These are phyloP conservation scores for Lentinus tigrinus DNA, from an alignment of 768 basidiomycete genomes.

Conservation along the genomic window DNA sequence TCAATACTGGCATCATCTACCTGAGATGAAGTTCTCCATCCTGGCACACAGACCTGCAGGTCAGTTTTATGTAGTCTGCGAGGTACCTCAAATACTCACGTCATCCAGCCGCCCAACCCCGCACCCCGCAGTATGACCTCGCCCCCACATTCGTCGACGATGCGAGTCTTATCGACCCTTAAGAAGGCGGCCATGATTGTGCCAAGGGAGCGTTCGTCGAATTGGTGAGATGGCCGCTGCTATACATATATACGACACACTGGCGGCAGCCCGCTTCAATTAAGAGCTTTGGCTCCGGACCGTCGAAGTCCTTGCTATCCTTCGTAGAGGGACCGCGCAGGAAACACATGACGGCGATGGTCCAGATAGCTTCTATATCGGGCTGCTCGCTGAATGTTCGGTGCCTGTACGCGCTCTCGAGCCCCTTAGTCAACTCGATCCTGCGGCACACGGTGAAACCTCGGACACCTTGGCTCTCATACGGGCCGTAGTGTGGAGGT, in stretches of 20 bases:
- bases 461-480: no score
- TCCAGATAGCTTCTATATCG: no score
- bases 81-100: conserved; percentile 44
- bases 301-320: no score
- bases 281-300: no score
- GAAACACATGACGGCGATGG: no score
- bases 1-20: conserved; percentile 24
- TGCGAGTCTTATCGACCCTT: conserved; percentile 55
- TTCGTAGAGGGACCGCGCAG: no score
- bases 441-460: no score
- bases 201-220: neutral
- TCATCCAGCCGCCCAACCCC: conserved; percentile 87
- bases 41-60: conserved; percentile 29
- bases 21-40: conserved; percentile 78
- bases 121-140: conserved; percentile 69
- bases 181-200: conserved; percentile 44
- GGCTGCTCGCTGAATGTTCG: no score
- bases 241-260: neutral
- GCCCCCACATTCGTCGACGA: conserved; percentile 57
- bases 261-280: neutral
- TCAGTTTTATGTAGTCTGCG: neutral
- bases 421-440: no score
- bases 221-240: neutral
- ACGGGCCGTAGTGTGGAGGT: no score
- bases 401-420: no score